These are phyloP conservation scores for Umbelopsis vinacea DNA, from an alignment of 192 early-diverging fungal genomes.

Conservation along the genomic window DNA sequence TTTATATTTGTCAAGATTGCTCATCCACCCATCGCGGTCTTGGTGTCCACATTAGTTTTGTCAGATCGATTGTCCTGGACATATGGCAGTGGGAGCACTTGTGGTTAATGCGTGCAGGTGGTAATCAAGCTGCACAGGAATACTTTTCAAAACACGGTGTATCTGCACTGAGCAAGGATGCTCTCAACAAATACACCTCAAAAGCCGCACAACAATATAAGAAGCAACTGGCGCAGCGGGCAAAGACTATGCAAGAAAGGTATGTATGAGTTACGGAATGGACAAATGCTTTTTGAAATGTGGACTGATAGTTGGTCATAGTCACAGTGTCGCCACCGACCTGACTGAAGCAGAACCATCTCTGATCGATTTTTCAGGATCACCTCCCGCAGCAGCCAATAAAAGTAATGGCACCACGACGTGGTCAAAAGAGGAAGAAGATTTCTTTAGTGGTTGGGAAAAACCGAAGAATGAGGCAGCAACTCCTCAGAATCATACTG, in stretches of 20 bases:
- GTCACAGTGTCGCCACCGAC: slow-evolving; percentile 23
- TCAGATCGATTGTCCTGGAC: slow-evolving; percentile 87
- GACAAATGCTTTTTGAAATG: background rate
- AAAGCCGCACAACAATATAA: slow-evolving; percentile 83
- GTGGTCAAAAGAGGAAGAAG: slow-evolving; percentile 1
- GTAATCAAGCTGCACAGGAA: slow-evolving; percentile 80
- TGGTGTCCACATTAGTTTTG: slow-evolving; percentile 99
- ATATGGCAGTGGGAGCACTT: slow-evolving; percentile 96
- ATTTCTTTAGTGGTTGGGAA: slow-evolving; percentile 15
- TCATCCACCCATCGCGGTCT: slow-evolving; percentile 94
- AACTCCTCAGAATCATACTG: slow-evolving; percentile 31
- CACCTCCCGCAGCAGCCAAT: background rate
- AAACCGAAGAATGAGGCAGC: background rate
- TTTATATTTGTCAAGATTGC: slow-evolving; percentile 96
- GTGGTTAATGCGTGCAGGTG: slow-evolving; percentile 88
- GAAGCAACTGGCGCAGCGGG: slow-evolving; percentile 72
- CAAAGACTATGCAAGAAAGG: slow-evolving; percentile 64
- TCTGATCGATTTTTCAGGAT: background rate
- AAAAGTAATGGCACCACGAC: background rate
- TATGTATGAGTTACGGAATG: slow-evolving; percentile 21
- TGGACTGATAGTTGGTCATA: background rate
- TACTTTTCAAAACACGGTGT: slow-evolving; percentile 82
- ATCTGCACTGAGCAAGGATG: slow-evolving; percentile 64
- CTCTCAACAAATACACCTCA: slow-evolving; percentile 83
- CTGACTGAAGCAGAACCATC: slow-evolving; percentile 23